Conservation (phyloP, 176 grass and related monocot genomes). For the Phoenix roebelenii region DNA sequence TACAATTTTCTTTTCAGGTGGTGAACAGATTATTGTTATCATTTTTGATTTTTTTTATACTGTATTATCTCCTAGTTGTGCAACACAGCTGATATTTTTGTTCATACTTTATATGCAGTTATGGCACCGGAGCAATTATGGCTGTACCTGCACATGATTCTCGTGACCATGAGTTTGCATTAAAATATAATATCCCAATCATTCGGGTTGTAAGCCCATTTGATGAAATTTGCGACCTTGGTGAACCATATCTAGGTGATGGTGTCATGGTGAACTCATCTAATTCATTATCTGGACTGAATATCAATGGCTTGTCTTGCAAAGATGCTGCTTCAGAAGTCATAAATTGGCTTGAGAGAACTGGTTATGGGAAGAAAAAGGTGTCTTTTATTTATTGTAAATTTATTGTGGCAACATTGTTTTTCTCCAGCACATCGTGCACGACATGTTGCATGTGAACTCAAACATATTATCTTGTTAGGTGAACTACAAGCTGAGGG, state of each 20-base stretch:
- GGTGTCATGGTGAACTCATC: constrained; percentile 86
- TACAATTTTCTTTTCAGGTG: too few relatives aligned
- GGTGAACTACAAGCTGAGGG: constrained; percentile 98
- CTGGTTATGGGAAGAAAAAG: constrained; percentile 78
- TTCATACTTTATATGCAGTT: constrained; percentile 35
- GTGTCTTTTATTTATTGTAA: constrained; percentile 18
- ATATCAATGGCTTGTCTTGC: constrained; percentile 69
- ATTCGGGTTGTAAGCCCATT: constrained; percentile 52
- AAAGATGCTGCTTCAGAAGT: constrained; percentile 84
- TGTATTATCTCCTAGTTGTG: too few relatives aligned
- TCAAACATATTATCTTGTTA: constrained; percentile 16
- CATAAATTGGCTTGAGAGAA: constrained; percentile 63
- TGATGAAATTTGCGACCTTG: constrained; percentile 34
- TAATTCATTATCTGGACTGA: constrained; percentile 52
- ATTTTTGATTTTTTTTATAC: too few relatives aligned
- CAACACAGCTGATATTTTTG: not conserved
- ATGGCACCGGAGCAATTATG: constrained; percentile 96
- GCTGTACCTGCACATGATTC: constrained; percentile 94
- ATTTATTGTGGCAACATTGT: too few relatives aligned
- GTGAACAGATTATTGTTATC: too few relatives aligned
- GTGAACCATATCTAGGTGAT: constrained; percentile 50
- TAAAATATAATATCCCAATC: constrained; percentile 68
- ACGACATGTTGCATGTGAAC: not conserved
- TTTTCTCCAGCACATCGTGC: too few relatives aligned
- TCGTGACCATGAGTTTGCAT: constrained; percentile 74